phyloP scores from a whole-genome alignment of 140 eudicot species.

The Stevia rebaudiana region DNA sequence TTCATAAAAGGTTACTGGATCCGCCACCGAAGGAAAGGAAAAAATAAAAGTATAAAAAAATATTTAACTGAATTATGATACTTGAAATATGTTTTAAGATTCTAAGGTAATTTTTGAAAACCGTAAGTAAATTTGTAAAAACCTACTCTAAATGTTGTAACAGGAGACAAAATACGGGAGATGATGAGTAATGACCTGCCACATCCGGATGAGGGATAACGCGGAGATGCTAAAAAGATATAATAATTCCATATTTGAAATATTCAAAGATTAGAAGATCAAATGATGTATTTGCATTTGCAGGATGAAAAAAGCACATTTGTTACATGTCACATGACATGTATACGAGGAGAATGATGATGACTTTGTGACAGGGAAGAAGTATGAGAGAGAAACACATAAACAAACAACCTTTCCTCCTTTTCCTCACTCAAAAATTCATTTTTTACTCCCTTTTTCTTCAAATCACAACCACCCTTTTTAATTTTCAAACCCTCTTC shows the following conservation, averaged over 20 bases:
- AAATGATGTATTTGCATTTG: conserved; percentile 15
- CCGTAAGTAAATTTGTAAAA: no score
- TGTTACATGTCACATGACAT: conserved; percentile 20
- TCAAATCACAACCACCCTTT: conserved; percentile 5
- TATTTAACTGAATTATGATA: no score
- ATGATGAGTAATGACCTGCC: no score
- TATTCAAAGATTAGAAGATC: background rate
- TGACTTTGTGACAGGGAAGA: conserved; percentile 20
- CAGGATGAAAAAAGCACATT: conserved; percentile 11
- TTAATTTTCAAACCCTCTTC: background rate
- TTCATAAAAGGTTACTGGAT: no score
- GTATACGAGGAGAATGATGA: conserved; percentile 29
- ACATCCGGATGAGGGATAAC: no score
- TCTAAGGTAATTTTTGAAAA: no score
- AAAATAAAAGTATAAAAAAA: no score
- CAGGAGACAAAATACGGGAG: no score
- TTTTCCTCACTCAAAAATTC: conserved; percentile 7
- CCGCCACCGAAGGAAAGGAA: no score
- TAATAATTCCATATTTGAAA: background rate
- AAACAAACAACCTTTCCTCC: conserved; percentile 21
- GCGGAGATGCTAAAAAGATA: no score
- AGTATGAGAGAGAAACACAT: conserved; percentile 25
- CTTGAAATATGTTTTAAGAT: no score
- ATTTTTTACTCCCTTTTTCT: conserved; percentile 14
- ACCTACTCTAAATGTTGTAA: no score